Percentiles rank a stretch among this genome's conserved stretches.
Conservation (phyloP, 371 early-diverging fungal species). For the Nematocida sp. region DNA sequence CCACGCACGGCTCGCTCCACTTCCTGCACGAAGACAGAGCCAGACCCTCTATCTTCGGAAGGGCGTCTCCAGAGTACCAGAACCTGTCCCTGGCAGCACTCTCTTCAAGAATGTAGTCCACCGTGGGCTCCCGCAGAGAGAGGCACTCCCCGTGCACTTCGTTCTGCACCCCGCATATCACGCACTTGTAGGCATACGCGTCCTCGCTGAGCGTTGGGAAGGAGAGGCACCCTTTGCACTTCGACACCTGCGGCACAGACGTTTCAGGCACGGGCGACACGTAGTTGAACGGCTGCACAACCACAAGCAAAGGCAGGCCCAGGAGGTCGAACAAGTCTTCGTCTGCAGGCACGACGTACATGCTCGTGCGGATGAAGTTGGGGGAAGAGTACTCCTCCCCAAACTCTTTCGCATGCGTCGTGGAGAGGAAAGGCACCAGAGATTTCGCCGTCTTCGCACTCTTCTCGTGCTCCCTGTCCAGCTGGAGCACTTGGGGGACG, state of each 20-base stretch:
- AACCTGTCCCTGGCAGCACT: slow-evolving; percentile 27
- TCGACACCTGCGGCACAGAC: neutral
- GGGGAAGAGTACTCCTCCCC: neutral
- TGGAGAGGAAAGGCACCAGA: slow-evolving; percentile 6
- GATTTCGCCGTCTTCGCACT: neutral
- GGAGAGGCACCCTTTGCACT: slow-evolving; percentile 58
- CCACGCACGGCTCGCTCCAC: slow-evolving; percentile 38
- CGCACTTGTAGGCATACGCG: slow-evolving; percentile 52
- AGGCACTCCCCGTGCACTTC: slow-evolving; percentile 18
- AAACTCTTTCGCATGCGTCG: slow-evolving; percentile 7
- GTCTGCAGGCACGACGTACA: slow-evolving; percentile 60
- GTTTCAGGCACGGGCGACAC: slow-evolving; percentile 29
- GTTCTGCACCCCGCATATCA: slow-evolving; percentile 57
- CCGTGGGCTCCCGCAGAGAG: slow-evolving; percentile 23
- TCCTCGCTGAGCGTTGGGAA: slow-evolving; percentile 35
- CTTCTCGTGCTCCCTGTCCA: slow-evolving; percentile 5
- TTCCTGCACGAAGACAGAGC: slow-evolving; percentile 36
- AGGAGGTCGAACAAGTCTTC: slow-evolving; percentile 52
- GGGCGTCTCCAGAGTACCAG: slow-evolving; percentile 24
- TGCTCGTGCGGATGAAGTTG: slow-evolving; percentile 47
- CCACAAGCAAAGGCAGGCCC: slow-evolving; percentile 58
- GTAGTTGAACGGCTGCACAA: slow-evolving; percentile 58
- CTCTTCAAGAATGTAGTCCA: slow-evolving; percentile 51
- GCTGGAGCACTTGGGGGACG: neutral
- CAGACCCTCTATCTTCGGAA: neutral